Evolutionary conservation across 768 basidiomycete species (phyloP), one percentile per base, ranked within the genome.

Genomic region (Tylopilus cervinicoccineus): DNA sequence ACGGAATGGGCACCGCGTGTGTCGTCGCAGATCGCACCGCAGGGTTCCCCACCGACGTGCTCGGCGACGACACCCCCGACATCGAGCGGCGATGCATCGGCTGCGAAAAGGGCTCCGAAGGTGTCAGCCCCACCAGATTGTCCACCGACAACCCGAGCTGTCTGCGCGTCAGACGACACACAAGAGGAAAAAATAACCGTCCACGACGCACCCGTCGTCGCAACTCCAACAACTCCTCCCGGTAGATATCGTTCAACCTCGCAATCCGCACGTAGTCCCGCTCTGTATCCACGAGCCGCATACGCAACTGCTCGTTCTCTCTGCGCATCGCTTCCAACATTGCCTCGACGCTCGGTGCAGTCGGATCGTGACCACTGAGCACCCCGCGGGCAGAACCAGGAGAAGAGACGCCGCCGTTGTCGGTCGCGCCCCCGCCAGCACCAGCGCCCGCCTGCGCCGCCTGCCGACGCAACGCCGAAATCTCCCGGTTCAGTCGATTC

Each of bases 211-310:
- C 88, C 65, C 87, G 72, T 55, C 81, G 72, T 50, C 90, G 69
- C 59, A 87, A 81, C 37, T 88, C 84, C 46, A 93, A 83, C 51
- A 93, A 68, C 66, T 93, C 90, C 66, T 90, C 89, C 26, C 88
- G 74, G 60, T 92, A 93, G 5, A 89, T 77, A 57, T 92, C 89
- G 54, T 91, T 92, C 61, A 89, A 67, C 54, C 88, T 69, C 42
- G 81, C 73, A 40, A 90, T 76, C 27, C 85, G 79, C 51, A 88
- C 77, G 60, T 83, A 91, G 55, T 88, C 86, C 52, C 85, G 67
- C 67, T 93, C 90, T 6, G 83, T 86, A 41, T 84, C 84, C 10
- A 81, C 81, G 44, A 93, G 65, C 46, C 81, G 72, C 45, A 65
- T 76, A 43, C 89, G 68, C 52, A 93, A 63, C 40, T 81, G 76